These are phyloP conservation scores for Aquilaria yunnanensis DNA, from an alignment of 345 rosid genomes.

Conservation along the genomic window DNA sequence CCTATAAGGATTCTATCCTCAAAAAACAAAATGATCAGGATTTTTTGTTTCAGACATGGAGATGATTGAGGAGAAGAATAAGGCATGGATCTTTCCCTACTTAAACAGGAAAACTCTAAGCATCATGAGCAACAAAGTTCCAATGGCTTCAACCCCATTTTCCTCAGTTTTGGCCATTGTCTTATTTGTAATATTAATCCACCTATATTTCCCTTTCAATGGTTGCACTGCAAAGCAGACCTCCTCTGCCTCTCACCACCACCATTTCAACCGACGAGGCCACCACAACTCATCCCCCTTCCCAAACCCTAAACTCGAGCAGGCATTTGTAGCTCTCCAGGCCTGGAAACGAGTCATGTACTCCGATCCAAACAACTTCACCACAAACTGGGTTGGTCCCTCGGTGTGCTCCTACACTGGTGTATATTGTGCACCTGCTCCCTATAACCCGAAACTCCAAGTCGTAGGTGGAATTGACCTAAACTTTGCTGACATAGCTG, in stretches of 20 bases:
- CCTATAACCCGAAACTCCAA: slow-evolving; percentile 32
- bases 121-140: slow-evolving; percentile 12
- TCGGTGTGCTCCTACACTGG: slow-evolving; percentile 68
- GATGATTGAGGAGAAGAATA: too few species aligned
- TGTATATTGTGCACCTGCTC: slow-evolving; percentile 51
- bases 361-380: slow-evolving; percentile 80
- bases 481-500: slow-evolving; percentile 67
- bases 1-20: slow-evolving; percentile 18
- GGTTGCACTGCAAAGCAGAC: slow-evolving; percentile 40
- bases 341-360: slow-evolving; percentile 76
- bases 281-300: slow-evolving; percentile 18
- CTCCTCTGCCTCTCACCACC: slow-evolving; percentile 16
- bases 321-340: slow-evolving; percentile 62
- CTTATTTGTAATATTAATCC: slow-evolving; percentile 23
- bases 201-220: slow-evolving; percentile 19
- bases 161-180: slow-evolving; percentile 14
- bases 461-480: slow-evolving; percentile 82
- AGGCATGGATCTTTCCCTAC: slow-evolving; percentile 17
- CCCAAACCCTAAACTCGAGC: slow-evolving; percentile 49
- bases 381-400: slow-evolving; percentile 69
- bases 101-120: slow-evolving; percentile 16
- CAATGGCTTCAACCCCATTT: slow-evolving; percentile 41
- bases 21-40: background rate
- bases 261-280: slow-evolving; percentile 21
- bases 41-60: too few species aligned